Conservation (phyloP, 768 basidiomycete genomes). For the Collybia nuda region DNA sequence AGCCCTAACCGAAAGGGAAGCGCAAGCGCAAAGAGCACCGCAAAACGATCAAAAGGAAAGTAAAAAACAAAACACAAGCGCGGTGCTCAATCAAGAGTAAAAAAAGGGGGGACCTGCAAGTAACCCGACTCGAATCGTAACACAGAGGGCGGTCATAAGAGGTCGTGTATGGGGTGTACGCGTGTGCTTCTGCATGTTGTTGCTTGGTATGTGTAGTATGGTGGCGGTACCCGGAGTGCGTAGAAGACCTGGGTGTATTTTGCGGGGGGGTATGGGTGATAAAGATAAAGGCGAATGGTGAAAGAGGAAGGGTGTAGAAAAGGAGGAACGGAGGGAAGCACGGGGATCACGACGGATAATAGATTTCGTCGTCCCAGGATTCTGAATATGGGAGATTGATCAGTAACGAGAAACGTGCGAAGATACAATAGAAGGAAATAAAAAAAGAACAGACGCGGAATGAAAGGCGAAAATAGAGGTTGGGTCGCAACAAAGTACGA, state of each 20-base stretch:
- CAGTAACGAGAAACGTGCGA: too few species aligned
- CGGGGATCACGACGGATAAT: slow-evolving; percentile 34
- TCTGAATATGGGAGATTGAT: slow-evolving; percentile 21
- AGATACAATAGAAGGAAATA: not conserved
- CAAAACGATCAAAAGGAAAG: not conserved
- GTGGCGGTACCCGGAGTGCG: too few species aligned
- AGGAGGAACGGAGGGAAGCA: not conserved
- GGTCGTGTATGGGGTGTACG: too few species aligned
- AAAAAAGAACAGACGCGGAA: too few species aligned
- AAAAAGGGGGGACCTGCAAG: not conserved
- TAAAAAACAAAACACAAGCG: not conserved
- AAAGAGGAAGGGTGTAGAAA: not conserved
- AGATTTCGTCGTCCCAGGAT: slow-evolving; percentile 52
- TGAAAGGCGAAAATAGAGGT: too few species aligned
- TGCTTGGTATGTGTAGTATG: too few species aligned
- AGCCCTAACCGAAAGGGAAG: not conserved
- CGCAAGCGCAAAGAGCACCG: too few species aligned
- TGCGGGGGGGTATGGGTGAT: not conserved
- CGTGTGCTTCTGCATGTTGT: too few species aligned
- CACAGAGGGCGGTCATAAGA: too few species aligned
- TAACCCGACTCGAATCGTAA: not conserved
- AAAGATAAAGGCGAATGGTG: not conserved
- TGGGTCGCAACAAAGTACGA: too few species aligned
- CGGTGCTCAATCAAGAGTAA: too few species aligned
- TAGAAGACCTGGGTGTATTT: too few species aligned